Evolutionary conservation across 1,284 basidiomycete genomes (phyloP), one percentile per base, ranked within the genome.

Genomic region (Sporisorium sorghi): DNA sequence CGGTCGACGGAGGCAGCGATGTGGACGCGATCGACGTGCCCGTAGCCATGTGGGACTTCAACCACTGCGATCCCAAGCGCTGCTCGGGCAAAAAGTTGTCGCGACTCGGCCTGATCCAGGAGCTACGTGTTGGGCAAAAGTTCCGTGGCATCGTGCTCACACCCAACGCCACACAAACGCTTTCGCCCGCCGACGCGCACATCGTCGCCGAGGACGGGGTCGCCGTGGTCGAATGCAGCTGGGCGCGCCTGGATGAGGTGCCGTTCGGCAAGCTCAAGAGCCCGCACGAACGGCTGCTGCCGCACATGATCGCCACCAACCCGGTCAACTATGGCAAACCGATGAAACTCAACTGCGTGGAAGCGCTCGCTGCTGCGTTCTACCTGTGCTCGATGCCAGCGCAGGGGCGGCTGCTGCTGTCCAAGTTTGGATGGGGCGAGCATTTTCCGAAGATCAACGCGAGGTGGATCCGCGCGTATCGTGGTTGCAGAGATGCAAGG

Each of bases 201-300:
- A 90, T 95, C 54, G 87, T 98, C 14, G 87, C 88, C 4, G 88
- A 89, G 63, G 87, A 87, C 42, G 96, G 96, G 0, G 86, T 98
- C 1, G 96, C 96, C 0, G 96, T 99, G 9, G 94, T 99, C 2
- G 96, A 99, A 84, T 97, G 94, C 85, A 95, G 93, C 5, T 99
- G 96, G 96, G 96, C 96, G 2, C 88, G 94, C 21, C 86, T 98
- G 8, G 93, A 94, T 57, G 95, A 98, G 73, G 91, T 98, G 2
- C 96, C 96, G 0, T 99, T 97, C 83, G 87, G 89, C 56, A 97
- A 97, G 86, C 96, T 98, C 79, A 89, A 92, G 21, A 93, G 92
- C 73, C 94, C 94, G 0, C 89, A 97, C 79, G 96, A 99, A 86
- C 89, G 96, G 12, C 85, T 98, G 37, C 82, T 83, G 5, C 80